Evolutionary conservation across 257 asterid genomes (phyloP).

Genomic region (Ilex asprella): DNA sequence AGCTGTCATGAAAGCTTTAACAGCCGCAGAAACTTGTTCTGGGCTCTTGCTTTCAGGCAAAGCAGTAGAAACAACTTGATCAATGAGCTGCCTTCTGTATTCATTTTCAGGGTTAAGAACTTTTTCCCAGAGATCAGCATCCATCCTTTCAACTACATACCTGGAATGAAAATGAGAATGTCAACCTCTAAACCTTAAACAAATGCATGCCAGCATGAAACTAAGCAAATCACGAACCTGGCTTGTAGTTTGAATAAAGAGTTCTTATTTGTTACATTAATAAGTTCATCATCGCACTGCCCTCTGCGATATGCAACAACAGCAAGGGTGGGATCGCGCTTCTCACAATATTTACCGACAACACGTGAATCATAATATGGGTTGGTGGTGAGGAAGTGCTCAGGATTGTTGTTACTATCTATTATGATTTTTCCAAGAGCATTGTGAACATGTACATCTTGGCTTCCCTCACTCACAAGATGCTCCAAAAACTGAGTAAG

Average conservation of each 20-base stretch:
- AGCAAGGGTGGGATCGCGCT: constrained; percentile 99
- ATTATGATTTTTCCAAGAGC: constrained; percentile 98
- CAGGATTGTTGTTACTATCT: constrained; percentile 96
- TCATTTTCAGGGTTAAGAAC: constrained; percentile 97
- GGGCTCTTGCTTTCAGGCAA: constrained; percentile 99
- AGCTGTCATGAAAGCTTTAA: constrained; percentile 98
- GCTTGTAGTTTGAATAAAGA: constrained; percentile 96
- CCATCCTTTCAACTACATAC: constrained; percentile 99
- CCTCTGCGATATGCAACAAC: constrained; percentile 99
- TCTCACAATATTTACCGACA: constrained; percentile 99
- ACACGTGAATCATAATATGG: constrained; percentile 97
- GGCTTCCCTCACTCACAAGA: constrained; percentile 99
- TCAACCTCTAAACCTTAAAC: constrained; percentile 7
- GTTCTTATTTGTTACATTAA: constrained; percentile 88
- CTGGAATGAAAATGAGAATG: constrained; percentile 27
- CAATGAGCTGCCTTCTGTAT: constrained; percentile 92
- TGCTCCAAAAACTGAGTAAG: constrained; percentile 98
- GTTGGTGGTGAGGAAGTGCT: constrained; percentile 97
- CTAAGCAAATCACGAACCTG: constrained; percentile 48
- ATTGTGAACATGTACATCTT: constrained; percentile 98
- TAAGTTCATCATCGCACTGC: constrained; percentile 95
- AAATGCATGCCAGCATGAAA: constrained; percentile 8
- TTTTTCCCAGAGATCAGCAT: constrained; percentile 92
- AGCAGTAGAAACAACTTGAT: constrained; percentile 99
- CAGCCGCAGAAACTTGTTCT: constrained; percentile 99